Conservation (phyloP, 2,329 filamentous ascomycete species). For the Nigrospora oryzae region DNA sequence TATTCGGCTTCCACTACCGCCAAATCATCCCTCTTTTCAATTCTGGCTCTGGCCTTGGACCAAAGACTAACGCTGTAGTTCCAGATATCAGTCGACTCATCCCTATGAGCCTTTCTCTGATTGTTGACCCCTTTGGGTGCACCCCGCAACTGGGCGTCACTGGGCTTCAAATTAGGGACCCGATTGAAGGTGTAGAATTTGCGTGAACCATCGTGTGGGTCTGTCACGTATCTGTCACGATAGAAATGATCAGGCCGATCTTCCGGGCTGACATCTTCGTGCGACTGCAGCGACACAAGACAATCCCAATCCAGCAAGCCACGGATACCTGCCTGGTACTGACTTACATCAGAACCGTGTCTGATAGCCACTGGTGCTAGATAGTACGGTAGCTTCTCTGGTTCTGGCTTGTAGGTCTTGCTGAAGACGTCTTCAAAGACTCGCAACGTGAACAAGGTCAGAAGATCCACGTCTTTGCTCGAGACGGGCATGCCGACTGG, state of each 20-base stretch:
- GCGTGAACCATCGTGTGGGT: constrained; percentile 54
- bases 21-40: constrained; percentile 57
- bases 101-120: constrained; percentile 27
- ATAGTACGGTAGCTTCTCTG: constrained; percentile 71
- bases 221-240: constrained; percentile 42
- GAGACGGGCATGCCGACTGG: constrained; percentile 31
- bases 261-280: constrained; percentile 27
- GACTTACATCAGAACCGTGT: constrained; percentile 18
- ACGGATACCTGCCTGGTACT: constrained; percentile 8
- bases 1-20: constrained; percentile 72
- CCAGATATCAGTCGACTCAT: constrained; percentile 53
- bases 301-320: constrained; percentile 53
- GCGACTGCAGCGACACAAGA: constrained; percentile 30
- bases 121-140: constrained; percentile 38
- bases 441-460: constrained; percentile 67
- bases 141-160: constrained; percentile 54
- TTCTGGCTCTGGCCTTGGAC: constrained; percentile 43
- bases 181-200: constrained; percentile 49
- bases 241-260: constrained; percentile 40
- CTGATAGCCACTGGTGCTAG: constrained; percentile 48
- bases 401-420: constrained; percentile 64
- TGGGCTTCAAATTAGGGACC: constrained; percentile 49
- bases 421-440: constrained; percentile 83
- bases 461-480: constrained; percentile 33
- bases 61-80: constrained; percentile 78